These are phyloP conservation scores for Lasiodiplodia sp. DNA, from an alignment of 2,329 filamentous ascomycete species.

Conservation along the genomic window DNA sequence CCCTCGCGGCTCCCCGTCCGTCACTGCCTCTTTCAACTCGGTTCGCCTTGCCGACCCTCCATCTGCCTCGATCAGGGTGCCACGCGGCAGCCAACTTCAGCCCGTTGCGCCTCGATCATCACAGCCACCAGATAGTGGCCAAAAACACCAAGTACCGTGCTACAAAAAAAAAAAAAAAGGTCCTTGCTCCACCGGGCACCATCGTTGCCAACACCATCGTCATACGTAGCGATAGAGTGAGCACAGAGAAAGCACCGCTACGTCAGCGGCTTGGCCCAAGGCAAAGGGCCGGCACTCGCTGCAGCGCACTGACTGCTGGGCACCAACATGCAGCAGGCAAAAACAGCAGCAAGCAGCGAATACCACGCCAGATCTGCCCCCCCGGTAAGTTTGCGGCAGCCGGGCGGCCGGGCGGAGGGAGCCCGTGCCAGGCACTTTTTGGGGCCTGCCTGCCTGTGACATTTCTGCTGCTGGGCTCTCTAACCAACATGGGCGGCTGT, in stretches of 20 bases:
- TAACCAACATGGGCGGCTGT: neutral
- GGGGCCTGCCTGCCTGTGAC: neutral
- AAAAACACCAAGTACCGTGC: neutral
- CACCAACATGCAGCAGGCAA: neutral
- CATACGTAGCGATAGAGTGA: neutral
- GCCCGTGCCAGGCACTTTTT: neutral
- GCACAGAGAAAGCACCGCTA: constrained; percentile 4
- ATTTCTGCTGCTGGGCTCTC: neutral
- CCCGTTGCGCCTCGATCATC: constrained; percentile 3
- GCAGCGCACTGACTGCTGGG: constrained; percentile 3
- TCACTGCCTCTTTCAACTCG: constrained; percentile 19
- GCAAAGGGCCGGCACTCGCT: neutral
- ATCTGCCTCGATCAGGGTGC: neutral
- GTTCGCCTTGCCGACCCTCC: constrained; percentile 20
- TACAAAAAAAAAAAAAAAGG: neutral
- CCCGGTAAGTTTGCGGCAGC: neutral
- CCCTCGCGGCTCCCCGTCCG: neutral
- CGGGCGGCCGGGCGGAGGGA: neutral
- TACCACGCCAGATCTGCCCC: neutral
- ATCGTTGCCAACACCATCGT: neutral
- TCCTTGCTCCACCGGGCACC: neutral
- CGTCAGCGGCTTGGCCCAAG: constrained; percentile 3
- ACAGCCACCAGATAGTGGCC: constrained; percentile 8
- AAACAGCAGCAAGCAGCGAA: neutral
- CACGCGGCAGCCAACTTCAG: constrained; percentile 18